Base-by-base conservation (phyloP, 2,329 filamentous ascomycete genomes). In the Ceratocystis variospora region DNA sequence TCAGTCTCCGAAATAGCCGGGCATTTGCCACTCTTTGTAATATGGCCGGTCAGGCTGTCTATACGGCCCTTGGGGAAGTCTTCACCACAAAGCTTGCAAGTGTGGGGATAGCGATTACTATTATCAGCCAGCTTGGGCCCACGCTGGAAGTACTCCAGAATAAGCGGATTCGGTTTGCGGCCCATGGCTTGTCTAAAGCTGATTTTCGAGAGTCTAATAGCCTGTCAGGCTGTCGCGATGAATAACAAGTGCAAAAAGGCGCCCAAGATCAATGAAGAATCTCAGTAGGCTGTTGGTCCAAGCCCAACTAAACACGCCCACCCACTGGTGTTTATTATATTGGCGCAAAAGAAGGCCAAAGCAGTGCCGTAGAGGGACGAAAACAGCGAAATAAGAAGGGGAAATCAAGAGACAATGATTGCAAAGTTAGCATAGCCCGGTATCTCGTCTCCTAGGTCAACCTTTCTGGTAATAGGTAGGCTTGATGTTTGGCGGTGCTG, bases 101-200 rank as follows among this genome's bases (percentile, higher is more conserved):
- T 94, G 73, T 96, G 90, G 71, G 90, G 87, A 73, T 96, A 96
- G 67, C 92, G 85, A 75, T 96, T 96, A 78, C 89, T 94, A 70
- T 89, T 87, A 77, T 96, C 90, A 73, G 87, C 85, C 72, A 96
- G 82, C 77, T 96, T 96, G 48, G 85, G 83, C 8, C 92, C 92
- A 71, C 91, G 85, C 74, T 89, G 85, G 75, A 96, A 96, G 79
- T 90, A 94, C 76, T 93, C 86, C 75, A 89, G 82, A 74, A 96
- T 92, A 71, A 96, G 80, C 71, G 86, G 85, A 76, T 94, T 93
- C 70, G 89, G 90, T 77, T 87, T 87, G 73, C 90, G 84, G 74
- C 90, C 90, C 90, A 93, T 93, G 71, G 22, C 22, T 53, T 10
- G 22, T 22, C 25, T 15, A 3, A 15, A 28, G 48, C 48, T 53